Evolutionary conservation across 1,284 basidiomycete genomes (phyloP).

Genomic region (Sanguinoderma infundibulare): DNA sequence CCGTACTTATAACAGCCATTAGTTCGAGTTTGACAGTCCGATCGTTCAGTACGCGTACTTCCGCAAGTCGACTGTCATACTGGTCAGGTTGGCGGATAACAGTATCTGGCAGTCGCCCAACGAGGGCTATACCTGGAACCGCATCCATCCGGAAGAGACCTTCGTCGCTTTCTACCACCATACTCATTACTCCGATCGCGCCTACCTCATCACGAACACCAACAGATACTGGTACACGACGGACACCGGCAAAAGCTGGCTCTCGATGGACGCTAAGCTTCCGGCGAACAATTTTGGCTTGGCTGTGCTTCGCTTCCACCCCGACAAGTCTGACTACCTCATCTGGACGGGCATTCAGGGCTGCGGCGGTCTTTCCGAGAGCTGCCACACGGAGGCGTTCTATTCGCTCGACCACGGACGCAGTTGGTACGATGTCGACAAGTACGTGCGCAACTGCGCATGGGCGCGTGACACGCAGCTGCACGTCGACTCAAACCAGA

Average conservation of each 20-base stretch:
- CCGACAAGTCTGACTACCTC: constrained; percentile 77
- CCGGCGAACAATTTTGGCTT: constrained; percentile 83
- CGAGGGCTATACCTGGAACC: constrained; percentile 92
- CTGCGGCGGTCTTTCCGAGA: constrained; percentile 52
- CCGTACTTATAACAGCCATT: constrained; percentile 7
- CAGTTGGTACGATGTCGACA: constrained; percentile 79
- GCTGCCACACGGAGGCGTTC: constrained; percentile 75
- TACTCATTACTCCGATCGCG: constrained; percentile 77
- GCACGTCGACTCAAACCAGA: constrained; percentile 82
- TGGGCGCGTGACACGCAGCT: constrained; percentile 87
- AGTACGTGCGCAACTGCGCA: constrained; percentile 90
- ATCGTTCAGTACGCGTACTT: constrained; percentile 89
- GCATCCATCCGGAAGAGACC: constrained; percentile 59
- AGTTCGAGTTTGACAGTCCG: constrained; percentile 76
- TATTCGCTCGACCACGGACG: constrained; percentile 83
- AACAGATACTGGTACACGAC: constrained; percentile 81
- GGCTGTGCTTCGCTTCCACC: constrained; percentile 88
- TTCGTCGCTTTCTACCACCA: constrained; percentile 92
- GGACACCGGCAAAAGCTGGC: constrained; percentile 82
- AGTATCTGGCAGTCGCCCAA: constrained; percentile 93
- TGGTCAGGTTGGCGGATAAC: constrained; percentile 81
- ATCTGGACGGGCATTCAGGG: constrained; percentile 88
- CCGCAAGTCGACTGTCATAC: constrained; percentile 75
- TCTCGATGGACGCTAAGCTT: constrained; percentile 58
- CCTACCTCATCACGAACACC: constrained; percentile 85